Evolutionary conservation across 352 stramenopile species (phyloP), one percentile per base, ranked within the genome.

Genomic region (Nothophytophthora sp.): DNA sequence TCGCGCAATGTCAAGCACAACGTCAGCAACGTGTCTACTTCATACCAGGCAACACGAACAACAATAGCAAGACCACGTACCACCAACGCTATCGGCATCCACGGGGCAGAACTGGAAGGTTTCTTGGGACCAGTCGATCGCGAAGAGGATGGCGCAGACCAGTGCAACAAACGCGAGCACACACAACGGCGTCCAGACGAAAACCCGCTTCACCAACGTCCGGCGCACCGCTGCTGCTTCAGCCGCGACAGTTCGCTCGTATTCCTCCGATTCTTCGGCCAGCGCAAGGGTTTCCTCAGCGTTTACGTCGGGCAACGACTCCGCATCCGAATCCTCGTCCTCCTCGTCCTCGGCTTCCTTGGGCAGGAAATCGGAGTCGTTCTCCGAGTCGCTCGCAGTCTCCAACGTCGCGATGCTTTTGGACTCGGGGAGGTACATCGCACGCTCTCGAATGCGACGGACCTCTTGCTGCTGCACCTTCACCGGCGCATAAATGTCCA

Each of bases 401-500:
- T 81, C 67, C 4, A 63, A 27, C 11, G 45, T 62, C 4, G 44
- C 69, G 5, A 66, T 63, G 25, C 62, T 69, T 36, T 61, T 53
- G 12, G 34, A 40, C 18, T 53, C 57, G 6, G 73, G 63, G 60
- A 77, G 66, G 51, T 81, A 85, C 49, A 73, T 75, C 19, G 70
- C 54, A 18, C 81, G 76, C 24, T 87, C 75, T 16, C 81, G 75
- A 25, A 83, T 59, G 16, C 73, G 76, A 11, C 78, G 76, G 20
- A 91, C 67, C 49, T 89, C 76, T 22, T 75, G 40, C 58, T 90
- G 60, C 61, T 92, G 79, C 39, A 84, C 73, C 6, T 77, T 62
- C 15, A 86, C 35, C 1, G 82, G 76, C 4, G 77, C 77, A 40
- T 92, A 92, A 32, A 92, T 92, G 53, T 92, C 82, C 50, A 92